phyloP scores from a whole-genome alignment of 805 yeast species.

The Sungouiella blattae region DNA sequence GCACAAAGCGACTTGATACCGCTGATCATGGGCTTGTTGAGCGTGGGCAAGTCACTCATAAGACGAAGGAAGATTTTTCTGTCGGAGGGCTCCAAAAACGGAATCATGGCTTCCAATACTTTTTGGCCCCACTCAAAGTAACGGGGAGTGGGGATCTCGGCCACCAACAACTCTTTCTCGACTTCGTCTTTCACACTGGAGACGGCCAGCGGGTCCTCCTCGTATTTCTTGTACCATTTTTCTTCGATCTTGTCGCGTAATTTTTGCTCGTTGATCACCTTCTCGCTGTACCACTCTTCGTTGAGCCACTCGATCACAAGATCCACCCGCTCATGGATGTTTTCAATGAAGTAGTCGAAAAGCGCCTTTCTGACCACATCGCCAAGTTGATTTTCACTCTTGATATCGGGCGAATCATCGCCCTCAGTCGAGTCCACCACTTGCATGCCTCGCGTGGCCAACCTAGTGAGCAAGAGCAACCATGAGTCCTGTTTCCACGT shows the following conservation, averaged over 20 bases:
- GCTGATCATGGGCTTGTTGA: constrained; percentile 58
- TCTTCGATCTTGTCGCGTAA: constrained; percentile 16
- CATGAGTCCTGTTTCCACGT: constrained; percentile 65
- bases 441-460: constrained; percentile 78
- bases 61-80: constrained; percentile 76
- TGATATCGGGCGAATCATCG: constrained; percentile 23
- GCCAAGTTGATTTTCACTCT: constrained; percentile 41
- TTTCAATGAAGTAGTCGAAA: constrained; percentile 67
- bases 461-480: constrained; percentile 68
- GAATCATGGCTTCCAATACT: constrained; percentile 74
- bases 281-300: constrained; percentile 86
- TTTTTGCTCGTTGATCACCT: constrained; percentile 34
- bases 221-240: constrained; percentile 12
- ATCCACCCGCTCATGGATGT: constrained; percentile 69
- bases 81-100: constrained; percentile 79
- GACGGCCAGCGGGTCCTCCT: constrained; percentile 13
- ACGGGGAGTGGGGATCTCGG: constrained; percentile 34
- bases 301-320: constrained; percentile 86
- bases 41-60: constrained; percentile 80
- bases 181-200: constrained; percentile 16
- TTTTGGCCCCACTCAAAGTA: constrained; percentile 70
- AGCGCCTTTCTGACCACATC: constrained; percentile 66
- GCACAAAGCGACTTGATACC: constrained; percentile 70
- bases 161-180: constrained; percentile 13
- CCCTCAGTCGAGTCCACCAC: constrained; percentile 14